Base-by-base conservation (phyloP, 2,329 filamentous ascomycete species). In the Mariannaea sp. region DNA sequence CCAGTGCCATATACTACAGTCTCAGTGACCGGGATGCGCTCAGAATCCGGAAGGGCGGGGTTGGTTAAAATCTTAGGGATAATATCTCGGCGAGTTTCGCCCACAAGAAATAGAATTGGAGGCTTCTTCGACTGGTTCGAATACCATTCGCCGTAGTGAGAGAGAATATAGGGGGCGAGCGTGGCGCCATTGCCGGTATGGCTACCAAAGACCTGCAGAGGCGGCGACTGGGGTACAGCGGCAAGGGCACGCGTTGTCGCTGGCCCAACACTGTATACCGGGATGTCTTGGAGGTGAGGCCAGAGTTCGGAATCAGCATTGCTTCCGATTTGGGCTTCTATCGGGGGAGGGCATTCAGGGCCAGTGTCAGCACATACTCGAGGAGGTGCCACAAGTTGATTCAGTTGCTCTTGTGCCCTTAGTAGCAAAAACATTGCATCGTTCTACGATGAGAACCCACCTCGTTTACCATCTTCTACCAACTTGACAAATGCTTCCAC, bases 11-110 rank as follows among this genome's bases (percentile, higher is more conserved):
- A 99, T 10, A 97, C 86, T 2, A 93, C 85, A 7, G 91, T 68
- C 71, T 97, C 92, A 30, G 88, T 82, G 1, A 97, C 88, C 7
- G 71, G 72, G 17, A 94, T 88, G 42, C 82, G 77, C 46, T 72
- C 71, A 12, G 75, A 67, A 0, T 68, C 58, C 0, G 80, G 71
- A 7, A 92, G 72, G 0, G 68, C 63, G 0, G 75, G 67, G 32
- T 82, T 80, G 77, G 86, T 89, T 30, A 97, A 75, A 1, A 84
- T 90, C 63, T 83, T 89, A 1, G 94, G 92, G 58, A 99, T 96
- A 60, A 96, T 85, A 69, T 97, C 94, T 38, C 94, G 79, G 49
- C 92, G 83, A 68, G 92, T 89, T 69, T 97, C 93, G 16, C 94
- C 94, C 0, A 96, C 92, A 12, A 95, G 81, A 70, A 97, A 99